Evolutionary conservation across 495 filamentous ascomycete genomes (phyloP).

Genomic region (Cairneyella variabilis): DNA sequence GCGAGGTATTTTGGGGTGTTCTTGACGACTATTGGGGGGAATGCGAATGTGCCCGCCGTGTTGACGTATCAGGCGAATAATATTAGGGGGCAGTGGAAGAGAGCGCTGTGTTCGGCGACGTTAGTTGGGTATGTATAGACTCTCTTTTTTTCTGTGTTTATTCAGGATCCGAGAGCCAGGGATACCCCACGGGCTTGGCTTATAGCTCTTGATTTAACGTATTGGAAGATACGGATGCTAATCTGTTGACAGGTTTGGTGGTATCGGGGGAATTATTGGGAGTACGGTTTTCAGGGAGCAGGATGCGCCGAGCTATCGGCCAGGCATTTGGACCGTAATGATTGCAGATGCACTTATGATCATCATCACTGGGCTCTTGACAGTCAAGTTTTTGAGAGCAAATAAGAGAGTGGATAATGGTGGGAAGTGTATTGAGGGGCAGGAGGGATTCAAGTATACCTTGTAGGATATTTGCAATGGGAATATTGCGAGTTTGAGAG

Average conservation of each 20-base stretch:
- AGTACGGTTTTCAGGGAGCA: constrained; percentile 52
- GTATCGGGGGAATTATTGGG: constrained; percentile 57
- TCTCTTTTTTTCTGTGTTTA: too few species aligned
- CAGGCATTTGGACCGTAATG: constrained; percentile 45
- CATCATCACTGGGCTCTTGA: constrained; percentile 27
- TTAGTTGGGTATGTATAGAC: too few species aligned
- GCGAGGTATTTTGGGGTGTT: constrained; percentile 64
- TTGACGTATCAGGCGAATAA: constrained; percentile 47
- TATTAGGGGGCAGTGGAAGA: constrained; percentile 62
- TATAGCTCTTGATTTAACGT: too few species aligned
- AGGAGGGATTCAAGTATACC: constrained; percentile 32
- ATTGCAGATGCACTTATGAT: constrained; percentile 44
- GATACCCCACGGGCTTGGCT: too few species aligned
- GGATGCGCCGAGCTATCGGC: constrained; percentile 48
- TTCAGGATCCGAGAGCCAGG: too few species aligned
- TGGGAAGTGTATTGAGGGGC: constrained; percentile 30
- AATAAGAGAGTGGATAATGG: constrained; percentile 30
- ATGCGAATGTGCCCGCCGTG: constrained; percentile 54
- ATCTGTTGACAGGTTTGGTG: too few species aligned
- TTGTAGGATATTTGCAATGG: too few species aligned
- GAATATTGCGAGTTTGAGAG: too few species aligned
- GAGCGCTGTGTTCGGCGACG: constrained; percentile 55
- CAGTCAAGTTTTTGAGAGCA: constrained; percentile 26
- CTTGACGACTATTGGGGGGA: constrained; percentile 48
- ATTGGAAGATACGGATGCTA: too few species aligned